Evolutionary conservation across 2,329 filamentous ascomycete genomes (phyloP), one percentile per base, ranked within the genome.

Genomic region (Lachnellula occidentalis): DNA sequence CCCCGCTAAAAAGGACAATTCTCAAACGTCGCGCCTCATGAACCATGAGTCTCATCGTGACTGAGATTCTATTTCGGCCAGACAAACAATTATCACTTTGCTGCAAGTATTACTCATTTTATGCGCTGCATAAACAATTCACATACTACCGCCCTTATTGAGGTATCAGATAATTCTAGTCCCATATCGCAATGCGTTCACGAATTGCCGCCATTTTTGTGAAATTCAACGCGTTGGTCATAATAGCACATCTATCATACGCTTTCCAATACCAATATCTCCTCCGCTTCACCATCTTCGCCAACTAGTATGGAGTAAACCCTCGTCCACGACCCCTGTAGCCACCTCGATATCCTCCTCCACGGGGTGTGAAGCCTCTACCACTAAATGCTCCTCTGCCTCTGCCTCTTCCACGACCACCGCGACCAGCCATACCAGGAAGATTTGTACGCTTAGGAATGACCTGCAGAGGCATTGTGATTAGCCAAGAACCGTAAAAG

Each of bases 391-490:
- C 75, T n/a, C 55, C 41, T 43, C 41, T 47, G 45, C 79, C 74
- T 60, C 78, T 72, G 47, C 79, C 74, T 34, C 78, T 73, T 54
- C 82, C 81, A 53, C 77, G 72, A 31, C 27, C 84, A 50, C 88
- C 84, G 50, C 88, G 82, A 82, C 58, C 78, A 64, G 82, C 87
- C 90, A 99, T 92, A 57, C 94, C 94, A 1, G 94, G 94, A 51
- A 99, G 78, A 70, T 99, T 99, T 64, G 94, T 99, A 58, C 94
- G 88, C 78, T 99, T 99, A 34, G 94, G 92, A 21, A 86, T 83
- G 54, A 90, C 86, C 86, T 90, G 57, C 37, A 43, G 34, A 45
- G 12, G 31, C 36, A 27, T 15, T n/a, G 56, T 21, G n/a, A 36
- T 53, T 51, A 61, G 56, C 36, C 50, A 50, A 24, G 22, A 41